Percentiles rank a stretch among this genome's conserved stretches.
Evolutionary conservation across 1,284 basidiomycete genomes (phyloP).

Genomic region (Lentinus polychrous): DNA sequence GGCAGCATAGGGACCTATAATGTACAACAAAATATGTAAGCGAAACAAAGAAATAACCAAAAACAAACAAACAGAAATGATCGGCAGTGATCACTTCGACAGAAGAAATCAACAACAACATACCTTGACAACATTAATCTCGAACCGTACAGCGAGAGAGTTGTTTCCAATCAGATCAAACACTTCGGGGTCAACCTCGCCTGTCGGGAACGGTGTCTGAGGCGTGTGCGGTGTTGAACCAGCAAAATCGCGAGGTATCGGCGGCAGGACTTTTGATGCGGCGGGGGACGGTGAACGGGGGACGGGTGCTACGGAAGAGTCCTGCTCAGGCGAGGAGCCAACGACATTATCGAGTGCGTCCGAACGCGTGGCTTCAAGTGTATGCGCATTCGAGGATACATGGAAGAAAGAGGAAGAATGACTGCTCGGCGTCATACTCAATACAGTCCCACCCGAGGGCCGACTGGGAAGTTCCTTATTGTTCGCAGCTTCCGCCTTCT

Average conservation of each 20-base stretch:
- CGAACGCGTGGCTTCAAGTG: constrained; percentile 28
- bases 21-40: constrained; percentile 4
- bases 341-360: constrained; percentile 25
- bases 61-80: not conserved
- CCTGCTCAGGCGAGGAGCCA: constrained; percentile 28
- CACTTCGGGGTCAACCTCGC: constrained; percentile 58
- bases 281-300: constrained; percentile 32
- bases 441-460: constrained; percentile 46
- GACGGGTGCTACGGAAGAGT: constrained; percentile 23
- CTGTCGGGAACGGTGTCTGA: constrained; percentile 46
- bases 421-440: constrained; percentile 59
- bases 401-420: constrained; percentile 79
- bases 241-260: constrained; percentile 57
- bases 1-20: constrained; percentile 86
- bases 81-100: not conserved
- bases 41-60: constrained; percentile 2
- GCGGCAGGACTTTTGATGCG: constrained; percentile 59
- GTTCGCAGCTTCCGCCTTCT: constrained; percentile 35
- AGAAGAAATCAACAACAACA: constrained; percentile 19
- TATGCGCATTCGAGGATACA: constrained; percentile 48
- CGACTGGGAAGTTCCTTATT: constrained; percentile 41
- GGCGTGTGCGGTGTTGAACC: constrained; percentile 27
- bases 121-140: constrained; percentile 93
- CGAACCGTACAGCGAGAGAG: constrained; percentile 83
- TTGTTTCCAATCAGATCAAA: constrained; percentile 71